Evolutionary conservation across 2,329 filamentous ascomycete genomes (phyloP).

Genomic region (Rhynchosporium secalis): DNA sequence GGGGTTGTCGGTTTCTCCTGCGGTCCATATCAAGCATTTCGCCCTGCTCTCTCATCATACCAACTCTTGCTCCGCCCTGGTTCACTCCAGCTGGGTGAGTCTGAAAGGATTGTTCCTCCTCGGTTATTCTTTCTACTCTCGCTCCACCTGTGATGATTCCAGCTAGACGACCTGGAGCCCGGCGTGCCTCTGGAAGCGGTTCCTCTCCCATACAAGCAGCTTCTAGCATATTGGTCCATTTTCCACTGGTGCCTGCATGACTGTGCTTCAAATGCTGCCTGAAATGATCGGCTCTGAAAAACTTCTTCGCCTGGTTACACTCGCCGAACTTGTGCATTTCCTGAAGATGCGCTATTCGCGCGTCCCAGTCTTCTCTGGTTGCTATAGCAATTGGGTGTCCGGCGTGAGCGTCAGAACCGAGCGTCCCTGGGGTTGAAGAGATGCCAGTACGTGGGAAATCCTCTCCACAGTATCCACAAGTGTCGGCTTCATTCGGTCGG

Average conservation of each 20-base stretch:
- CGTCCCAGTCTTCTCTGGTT: slow-evolving; percentile 86
- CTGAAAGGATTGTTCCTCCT: slow-evolving; percentile 33
- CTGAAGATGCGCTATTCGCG: slow-evolving; percentile 81
- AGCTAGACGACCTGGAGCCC: slow-evolving; percentile 28
- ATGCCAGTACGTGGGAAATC: slow-evolving; percentile 62
- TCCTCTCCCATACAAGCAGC: slow-evolving; percentile 95
- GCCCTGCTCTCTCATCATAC: no score
- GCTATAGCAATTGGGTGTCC: slow-evolving; percentile 48
- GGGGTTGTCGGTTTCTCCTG: slow-evolving; percentile 2
- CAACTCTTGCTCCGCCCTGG: no score
- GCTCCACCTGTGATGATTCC: slow-evolving; percentile 32
- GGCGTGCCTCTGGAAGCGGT: slow-evolving; percentile 50
- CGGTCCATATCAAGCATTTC: slow-evolving; percentile 27
- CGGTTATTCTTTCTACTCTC: slow-evolving; percentile 37
- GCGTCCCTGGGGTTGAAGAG: slow-evolving; percentile 40
- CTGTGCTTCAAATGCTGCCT: slow-evolving; percentile 97
- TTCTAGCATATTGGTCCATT: slow-evolving; percentile 98
- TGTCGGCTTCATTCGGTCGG: slow-evolving; percentile 68
- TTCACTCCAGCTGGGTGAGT: no score
- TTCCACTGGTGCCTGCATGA: slow-evolving; percentile 91
- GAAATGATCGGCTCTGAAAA: slow-evolving; percentile 96
- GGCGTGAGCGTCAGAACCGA: slow-evolving; percentile 31
- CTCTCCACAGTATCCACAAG: slow-evolving; percentile 93
- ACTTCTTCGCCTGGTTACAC: slow-evolving; percentile 98
- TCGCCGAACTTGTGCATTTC: slow-evolving; percentile 95